Base-by-base conservation (phyloP, 805 yeast species). In the Grigorovia jiainica region DNA sequence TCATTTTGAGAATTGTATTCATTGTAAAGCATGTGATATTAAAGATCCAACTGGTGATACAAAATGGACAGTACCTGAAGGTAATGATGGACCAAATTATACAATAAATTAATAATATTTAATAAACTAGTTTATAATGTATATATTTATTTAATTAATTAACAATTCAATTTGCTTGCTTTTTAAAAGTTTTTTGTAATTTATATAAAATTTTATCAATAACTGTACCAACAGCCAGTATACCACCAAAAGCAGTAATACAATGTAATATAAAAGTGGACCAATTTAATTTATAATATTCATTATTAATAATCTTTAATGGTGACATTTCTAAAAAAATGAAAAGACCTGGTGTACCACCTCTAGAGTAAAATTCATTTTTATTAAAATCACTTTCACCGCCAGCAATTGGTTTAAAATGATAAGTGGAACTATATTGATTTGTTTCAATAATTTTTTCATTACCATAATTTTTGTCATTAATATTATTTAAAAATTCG, bases 41-140 rank as follows among this genome's bases (percentile, higher is more conserved):
- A 92, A 92, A 65, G 94, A 82, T 8, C 98, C 98, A 7, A 72
- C 86, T 1, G 96, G 90, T 65, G 96, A 89, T 58, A 92, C 92
- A 47, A 73, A 76, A 58, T 92, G 98, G 98, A 76, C 79, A 10
- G 95, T 87, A n/a, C 98, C 98, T 7, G 97, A 92, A 68, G 97
- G 98, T 47, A 97, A 97, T 24, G 98, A 84, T 61, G 98, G 98
- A 11, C 98, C 98, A 43, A 92, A 92, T 63, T 92, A 92, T 61
- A 80, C 81, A 3, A 18, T 35, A 15, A 47, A 47, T 21, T 47
- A 39, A 38, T 13, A 7, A 11, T 24, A 25, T 36, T 11, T 34
- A 34, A 7, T 15, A 21, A 25, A 25, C 6, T n/a, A 16, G 10
- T 36, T 16, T 25, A 13, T 21, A 30, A 19, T 10, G 4, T 19